Base-by-base conservation (phyloP, 2,329 filamentous ascomycete species). In the Beauveria sp. region DNA sequence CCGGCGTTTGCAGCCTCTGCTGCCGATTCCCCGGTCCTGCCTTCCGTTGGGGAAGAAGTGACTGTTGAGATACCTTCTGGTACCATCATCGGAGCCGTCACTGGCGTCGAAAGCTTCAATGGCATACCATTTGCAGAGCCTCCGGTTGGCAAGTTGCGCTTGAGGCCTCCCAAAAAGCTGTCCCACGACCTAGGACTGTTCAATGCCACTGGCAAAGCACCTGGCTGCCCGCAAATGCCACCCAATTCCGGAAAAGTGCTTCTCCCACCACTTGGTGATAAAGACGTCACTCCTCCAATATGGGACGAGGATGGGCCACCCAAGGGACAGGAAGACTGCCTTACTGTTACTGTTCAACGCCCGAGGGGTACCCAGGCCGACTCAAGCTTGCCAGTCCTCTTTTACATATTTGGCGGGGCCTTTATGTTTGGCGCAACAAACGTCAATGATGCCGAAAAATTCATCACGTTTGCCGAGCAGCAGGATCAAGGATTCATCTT, bases 91-190 rank as follows among this genome's bases (percentile, higher is more conserved):
- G 54, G 54, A 8, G 26, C n/a, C n/a, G 41, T 56, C 43, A 56
- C 54, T 20, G 48, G 28, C 2, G 43, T 50, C 4, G 60, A 62
- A 16, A 53, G 74, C 26, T 88, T 87, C 72, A 79, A 79, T 63
- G 84, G 82, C 14, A 86, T 89, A 61, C 86, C 86, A 1, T 90
- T 82, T 66, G 85, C 85, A 2, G 73, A 86, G 63, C 79, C 84
- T 5, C 86, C 86, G 0, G 75, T 79, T 0, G 84, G 82, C 0
- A 67, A 74, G 1, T 76, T 87, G 34, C 80, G 86, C 6, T 75
- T 89, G n/a, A 83, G 80, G 64, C 80, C 83, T 9, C 86, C 86
- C 3, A 77, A 82, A 64, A 72, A 79, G 1, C 69, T 86, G 10
- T 18, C n/a, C 2, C 4, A 3, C 28, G 6, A 5, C 18, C 20